Evolutionary conservation across 805 yeast species (phyloP), one percentile per base, ranked within the genome.

Genomic region (Candida stauntonica): DNA sequence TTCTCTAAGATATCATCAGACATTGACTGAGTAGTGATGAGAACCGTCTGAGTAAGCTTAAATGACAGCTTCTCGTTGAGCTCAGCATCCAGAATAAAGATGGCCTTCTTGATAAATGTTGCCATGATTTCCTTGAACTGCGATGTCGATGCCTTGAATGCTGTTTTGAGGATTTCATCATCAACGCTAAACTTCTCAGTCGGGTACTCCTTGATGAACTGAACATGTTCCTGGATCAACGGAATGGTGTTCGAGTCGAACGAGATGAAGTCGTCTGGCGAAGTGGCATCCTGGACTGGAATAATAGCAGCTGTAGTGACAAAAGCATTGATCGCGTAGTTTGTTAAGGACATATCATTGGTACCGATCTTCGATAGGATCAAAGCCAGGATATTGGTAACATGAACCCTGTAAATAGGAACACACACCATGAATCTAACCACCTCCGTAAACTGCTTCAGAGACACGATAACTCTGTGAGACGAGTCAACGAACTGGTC

Each of bases 301-400:
- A 84, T 74, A 39, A 79, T 81, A 6, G 82, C 67, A 1, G 87
- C 80, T 17, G 81, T 73, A 0, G 86, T 68, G 9, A 86, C 81
- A 39, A 93, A 72, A 15, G 84, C 71, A 41, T 79, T 74, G 29
- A 89, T 62, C 0, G 95, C 73, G 36, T 77, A 72, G 13, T 79
- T 68, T 0, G 96, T 81, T 54, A 89, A 76, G 12, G 68, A 70
- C 34, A 87, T 69, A 59, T 93, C 99, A 56, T 89, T 93, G 1
- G 89, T 75, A 56, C 93, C 98, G 20, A 93, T 78, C 21, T 93
- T 96, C 0, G 88, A 85, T 7, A 88, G 58, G 2, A 81, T 64
- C 58, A 86, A 68, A 19, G 79, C 74, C 28, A 89, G 57, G 13
- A 93, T 65, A 38, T 94, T 75, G 0, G 94, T 77, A 11, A 87